These are phyloP conservation scores for Neofusicoccum ribis DNA, from an alignment of 2,329 filamentous ascomycete species.

Conservation along the genomic window DNA sequence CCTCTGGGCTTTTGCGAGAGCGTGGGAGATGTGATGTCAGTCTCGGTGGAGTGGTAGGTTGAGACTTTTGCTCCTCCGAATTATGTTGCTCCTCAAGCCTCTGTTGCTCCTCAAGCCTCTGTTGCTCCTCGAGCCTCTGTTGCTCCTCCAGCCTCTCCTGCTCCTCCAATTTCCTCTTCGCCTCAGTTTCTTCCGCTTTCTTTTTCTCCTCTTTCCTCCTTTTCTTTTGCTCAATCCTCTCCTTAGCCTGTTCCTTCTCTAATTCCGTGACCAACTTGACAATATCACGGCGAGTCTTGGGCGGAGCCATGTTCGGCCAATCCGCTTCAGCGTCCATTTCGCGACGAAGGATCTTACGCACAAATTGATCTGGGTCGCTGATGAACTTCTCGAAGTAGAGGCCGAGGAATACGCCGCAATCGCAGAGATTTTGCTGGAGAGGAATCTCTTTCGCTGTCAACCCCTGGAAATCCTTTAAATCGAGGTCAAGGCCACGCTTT, in stretches of 20 bases:
- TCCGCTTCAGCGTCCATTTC: slow-evolving; percentile 59
- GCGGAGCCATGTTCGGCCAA: slow-evolving; percentile 57
- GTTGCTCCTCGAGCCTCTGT: too few species aligned
- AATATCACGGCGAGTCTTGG: slow-evolving; percentile 64
- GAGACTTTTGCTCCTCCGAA: too few species aligned
- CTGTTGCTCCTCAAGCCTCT: too few species aligned
- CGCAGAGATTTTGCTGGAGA: slow-evolving; percentile 77
- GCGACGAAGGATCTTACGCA: slow-evolving; percentile 64
- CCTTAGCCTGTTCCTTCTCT: slow-evolving; percentile 57
- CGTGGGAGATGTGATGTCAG: too few species aligned
- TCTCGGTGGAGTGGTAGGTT: too few species aligned
- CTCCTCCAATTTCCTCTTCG: background rate
- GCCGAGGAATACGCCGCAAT: slow-evolving; percentile 86
- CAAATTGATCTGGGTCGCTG: slow-evolving; percentile 69
- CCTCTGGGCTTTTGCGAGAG: too few species aligned
- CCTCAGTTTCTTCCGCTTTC: background rate
- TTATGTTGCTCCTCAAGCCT: too few species aligned
- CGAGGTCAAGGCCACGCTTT: slow-evolving; percentile 56
- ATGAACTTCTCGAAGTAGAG: slow-evolving; percentile 84
- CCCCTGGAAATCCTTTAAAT: slow-evolving; percentile 51
- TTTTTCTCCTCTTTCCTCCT: background rate
- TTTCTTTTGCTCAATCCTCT: slow-evolving; percentile 41
- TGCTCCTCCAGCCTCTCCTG: too few species aligned
- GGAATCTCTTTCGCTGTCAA: slow-evolving; percentile 72
- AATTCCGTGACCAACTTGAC: slow-evolving; percentile 66